Evolutionary conservation across 257 asterid genomes (phyloP), one percentile per base, ranked within the genome.

Genomic region (Capsicum chinense): DNA sequence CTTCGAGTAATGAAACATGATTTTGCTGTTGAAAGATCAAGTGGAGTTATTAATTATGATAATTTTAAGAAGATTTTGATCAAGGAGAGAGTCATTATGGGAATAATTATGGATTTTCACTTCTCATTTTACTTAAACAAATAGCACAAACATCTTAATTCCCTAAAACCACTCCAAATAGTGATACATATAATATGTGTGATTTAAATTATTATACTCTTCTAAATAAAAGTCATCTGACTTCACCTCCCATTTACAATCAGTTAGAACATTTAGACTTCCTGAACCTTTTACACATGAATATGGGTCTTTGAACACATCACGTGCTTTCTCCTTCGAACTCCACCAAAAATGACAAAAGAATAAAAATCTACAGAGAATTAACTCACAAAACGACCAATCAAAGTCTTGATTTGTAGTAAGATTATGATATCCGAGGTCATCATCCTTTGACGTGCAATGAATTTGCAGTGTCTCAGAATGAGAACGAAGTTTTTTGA

Each of bases 101-200:
- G 5, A 39, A 39, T 39, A 39, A 39, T 39, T 39, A 39, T 3
- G 44, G 44, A 39, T 26, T 26, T 26, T 26, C 33, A 5, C 7
- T 68, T 39, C 6, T 62, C 68, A 62, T 12, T 12, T 60, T 33
- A 21, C 42, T 9, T 63, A 9, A 21, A 21, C 6, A 63, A 60
- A 56, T 26, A 63, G 11, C 9, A 63, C 39, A 63, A 63, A 63
- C 17, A 63, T 63, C 9, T 39, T 21, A 10, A 57, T 63, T 26
- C 4, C 9, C 17, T 63, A 63, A 63, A 44, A 63, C 79, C 79
- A 69, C 19, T 69, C 33, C 78, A 69, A 39, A 68, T 68, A 68
- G 8, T 14, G 76, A 39, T 7, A 17, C 54, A 68, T 68, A 39
- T 68, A 68, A 17, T 15, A 68, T 39, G 54, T 37, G 5, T 8